Evolutionary conservation across 192 early-diverging fungal species (phyloP).

Genomic region (Rhizophagus prolifer): DNA sequence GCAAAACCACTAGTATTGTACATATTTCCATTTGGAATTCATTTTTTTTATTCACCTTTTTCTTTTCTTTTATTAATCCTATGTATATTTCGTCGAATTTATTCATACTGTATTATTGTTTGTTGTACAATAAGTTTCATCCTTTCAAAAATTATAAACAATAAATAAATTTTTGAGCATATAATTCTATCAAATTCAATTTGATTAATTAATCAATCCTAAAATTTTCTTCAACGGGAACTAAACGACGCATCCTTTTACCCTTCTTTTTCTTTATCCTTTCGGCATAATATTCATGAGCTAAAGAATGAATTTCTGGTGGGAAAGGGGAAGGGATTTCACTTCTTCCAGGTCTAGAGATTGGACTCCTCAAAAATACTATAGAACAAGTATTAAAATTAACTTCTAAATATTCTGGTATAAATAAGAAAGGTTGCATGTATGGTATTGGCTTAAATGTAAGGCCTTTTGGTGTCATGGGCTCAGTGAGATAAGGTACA

Average conservation of each 20-base stretch:
- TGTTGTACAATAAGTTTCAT: background rate
- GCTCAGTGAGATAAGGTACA: conserved; percentile 62
- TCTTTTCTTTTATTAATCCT: background rate
- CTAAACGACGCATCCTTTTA: background rate
- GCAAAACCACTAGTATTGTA: background rate
- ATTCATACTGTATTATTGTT: background rate
- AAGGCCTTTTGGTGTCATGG: conserved; percentile 2
- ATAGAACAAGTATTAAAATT: conserved; percentile 91
- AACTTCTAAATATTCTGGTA: conserved; percentile 96
- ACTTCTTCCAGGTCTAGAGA: conserved; percentile 77
- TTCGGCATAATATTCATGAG: conserved; percentile 87
- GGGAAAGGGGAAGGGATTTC: conserved; percentile 96
- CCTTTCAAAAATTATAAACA: background rate
- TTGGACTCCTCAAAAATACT: conserved; percentile 84
- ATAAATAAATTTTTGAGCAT: background rate
- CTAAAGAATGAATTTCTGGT: conserved; percentile 85
- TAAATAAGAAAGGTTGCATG: conserved; percentile 92
- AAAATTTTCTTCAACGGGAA: conserved; percentile 8
- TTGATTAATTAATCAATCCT: background rate
- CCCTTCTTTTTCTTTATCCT: conserved; percentile 44
- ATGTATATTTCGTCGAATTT: background rate
- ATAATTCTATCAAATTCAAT: background rate
- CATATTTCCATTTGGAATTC: background rate
- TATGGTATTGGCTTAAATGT: conserved; percentile 68
- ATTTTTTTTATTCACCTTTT: background rate